A percentile compares a stretch with the other conserved stretches of the same genome.
Evolutionary conservation across 2,329 filamentous ascomycete species (phyloP).

Genomic region (Fusarium multiceps): DNA sequence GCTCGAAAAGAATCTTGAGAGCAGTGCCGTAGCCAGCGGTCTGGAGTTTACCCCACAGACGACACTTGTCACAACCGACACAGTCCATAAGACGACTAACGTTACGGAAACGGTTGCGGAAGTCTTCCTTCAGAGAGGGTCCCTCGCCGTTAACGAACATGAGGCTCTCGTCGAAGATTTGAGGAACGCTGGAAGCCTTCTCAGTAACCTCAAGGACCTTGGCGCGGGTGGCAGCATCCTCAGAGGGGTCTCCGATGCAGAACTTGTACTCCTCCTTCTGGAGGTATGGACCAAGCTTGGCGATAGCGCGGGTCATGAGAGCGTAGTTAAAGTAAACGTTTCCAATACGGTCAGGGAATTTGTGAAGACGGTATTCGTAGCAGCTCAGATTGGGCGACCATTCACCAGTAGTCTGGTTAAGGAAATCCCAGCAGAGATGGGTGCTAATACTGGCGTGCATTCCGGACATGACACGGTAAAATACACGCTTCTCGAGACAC

Average conservation of each 20-base stretch:
- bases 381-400: constrained; percentile 93
- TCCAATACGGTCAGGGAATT: constrained; percentile 88
- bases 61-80: constrained; percentile 97
- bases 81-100: constrained; percentile 98
- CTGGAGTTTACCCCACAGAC: constrained; percentile 97
- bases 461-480: constrained; percentile 92
- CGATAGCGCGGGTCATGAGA: constrained; percentile 88
- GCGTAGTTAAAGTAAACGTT: constrained; percentile 99
- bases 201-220: constrained; percentile 83
- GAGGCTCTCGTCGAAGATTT: constrained; percentile 92
- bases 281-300: constrained; percentile 87
- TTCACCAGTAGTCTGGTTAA: constrained; percentile 93
- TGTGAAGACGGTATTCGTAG: constrained; percentile 87
- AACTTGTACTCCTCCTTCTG: constrained; percentile 80
- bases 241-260: constrained; percentile 84
- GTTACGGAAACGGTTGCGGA: constrained; percentile 96
- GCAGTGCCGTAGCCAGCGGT: constrained; percentile 95
- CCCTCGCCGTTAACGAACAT: constrained; percentile 89
- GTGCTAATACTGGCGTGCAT: constrained; percentile 99
- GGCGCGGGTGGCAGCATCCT: constrained; percentile 82
- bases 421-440: constrained; percentile 94
- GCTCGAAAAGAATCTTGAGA: constrained; percentile 95
- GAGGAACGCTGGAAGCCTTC: constrained; percentile 73
- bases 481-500: constrained; percentile 98
- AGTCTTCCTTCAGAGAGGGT: constrained; percentile 91